Percentiles rank a stretch among this genome's conserved stretches.
Evolutionary conservation across 352 stramenopile species (phyloP).

Genomic region (Phytopythium ostracodes): DNA sequence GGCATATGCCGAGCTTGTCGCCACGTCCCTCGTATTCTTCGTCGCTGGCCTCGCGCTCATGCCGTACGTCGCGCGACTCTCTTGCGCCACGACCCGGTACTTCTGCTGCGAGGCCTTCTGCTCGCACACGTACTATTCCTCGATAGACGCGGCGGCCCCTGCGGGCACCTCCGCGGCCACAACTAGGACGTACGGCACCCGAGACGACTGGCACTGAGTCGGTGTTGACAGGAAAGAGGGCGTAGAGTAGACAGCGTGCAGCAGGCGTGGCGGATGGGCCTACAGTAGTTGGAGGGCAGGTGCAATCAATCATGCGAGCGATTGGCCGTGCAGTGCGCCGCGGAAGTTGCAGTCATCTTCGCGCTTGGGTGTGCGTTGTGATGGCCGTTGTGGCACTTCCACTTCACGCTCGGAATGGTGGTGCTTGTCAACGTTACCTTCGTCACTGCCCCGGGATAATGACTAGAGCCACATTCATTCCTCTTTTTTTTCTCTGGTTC

Average conservation of each 20-base stretch:
- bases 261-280: neutral
- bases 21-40: constrained; percentile 20
- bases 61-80: constrained; percentile 42
- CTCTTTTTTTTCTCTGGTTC: neutral
- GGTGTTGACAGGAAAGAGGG: too few species aligned
- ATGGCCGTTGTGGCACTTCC: neutral
- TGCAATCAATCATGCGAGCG: neutral
- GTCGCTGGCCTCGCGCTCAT: constrained; percentile 38
- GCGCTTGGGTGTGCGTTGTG: neutral
- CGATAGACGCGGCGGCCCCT: neutral
- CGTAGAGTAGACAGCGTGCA: too few species aligned
- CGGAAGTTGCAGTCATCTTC: too few species aligned
- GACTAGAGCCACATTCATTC: neutral
- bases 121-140: constrained; percentile 11
- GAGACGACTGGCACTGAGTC: neutral
- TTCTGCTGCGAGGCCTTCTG: constrained; percentile 43
- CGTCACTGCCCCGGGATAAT: neutral
- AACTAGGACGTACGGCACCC: constrained; percentile 2
- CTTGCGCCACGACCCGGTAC: constrained; percentile 39
- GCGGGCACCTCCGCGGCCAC: neutral
- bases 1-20: constrained; percentile 18
- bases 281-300: neutral
- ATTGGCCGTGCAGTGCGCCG: too few species aligned
- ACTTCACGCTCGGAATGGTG: neutral
- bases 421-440: too few species aligned